Percentiles rank a stretch among this genome's conserved stretches.
Conservation (phyloP, 2,329 filamentous ascomycete species). For the Neonectria magnoliae region DNA sequence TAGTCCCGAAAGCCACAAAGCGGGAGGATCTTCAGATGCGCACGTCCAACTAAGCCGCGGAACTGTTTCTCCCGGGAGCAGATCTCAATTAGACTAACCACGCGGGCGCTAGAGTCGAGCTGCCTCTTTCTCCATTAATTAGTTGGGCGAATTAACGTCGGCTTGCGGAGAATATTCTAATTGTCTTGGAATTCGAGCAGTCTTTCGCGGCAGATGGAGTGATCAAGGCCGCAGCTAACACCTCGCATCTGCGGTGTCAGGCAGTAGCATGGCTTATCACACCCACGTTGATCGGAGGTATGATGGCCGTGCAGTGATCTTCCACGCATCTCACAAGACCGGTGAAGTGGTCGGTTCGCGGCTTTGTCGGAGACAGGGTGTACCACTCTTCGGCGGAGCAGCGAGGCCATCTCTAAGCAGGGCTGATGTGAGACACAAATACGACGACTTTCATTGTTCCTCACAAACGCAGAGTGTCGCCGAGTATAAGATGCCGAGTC, state of each 20-base stretch:
- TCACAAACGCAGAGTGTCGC: not conserved
- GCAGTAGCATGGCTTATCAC: not conserved
- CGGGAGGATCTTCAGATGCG: constrained; percentile 10
- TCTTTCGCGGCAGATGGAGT: not conserved
- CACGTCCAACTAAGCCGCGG: constrained; percentile 16
- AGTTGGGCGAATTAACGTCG: not conserved
- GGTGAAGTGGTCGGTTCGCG: not conserved
- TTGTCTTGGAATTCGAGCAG: not conserved
- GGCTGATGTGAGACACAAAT: constrained; percentile 23
- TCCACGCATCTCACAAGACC: not conserved
- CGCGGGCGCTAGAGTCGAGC: constrained; percentile 22
- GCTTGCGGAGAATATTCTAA: not conserved
- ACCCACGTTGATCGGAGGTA: not conserved
- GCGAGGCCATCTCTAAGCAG: not conserved
- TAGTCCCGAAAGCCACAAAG: constrained; percentile 16
- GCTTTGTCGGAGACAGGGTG: not conserved
- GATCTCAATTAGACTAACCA: constrained; percentile 36
- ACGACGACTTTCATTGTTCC: constrained; percentile 4
- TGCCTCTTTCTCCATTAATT: constrained; percentile 31
- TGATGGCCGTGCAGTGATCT: not conserved
- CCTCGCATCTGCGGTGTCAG: not conserved
- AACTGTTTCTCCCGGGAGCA: constrained; percentile 28
- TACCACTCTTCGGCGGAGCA: constrained; percentile 7
- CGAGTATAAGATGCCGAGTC: constrained; percentile 25
- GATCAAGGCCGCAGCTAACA: not conserved